Percentiles rank a stretch among this genome's conserved stretches.
These are phyloP conservation scores for Ganoderma leucocontextum DNA, from an alignment of 1,284 basidiomycete species.

Conservation along the genomic window DNA sequence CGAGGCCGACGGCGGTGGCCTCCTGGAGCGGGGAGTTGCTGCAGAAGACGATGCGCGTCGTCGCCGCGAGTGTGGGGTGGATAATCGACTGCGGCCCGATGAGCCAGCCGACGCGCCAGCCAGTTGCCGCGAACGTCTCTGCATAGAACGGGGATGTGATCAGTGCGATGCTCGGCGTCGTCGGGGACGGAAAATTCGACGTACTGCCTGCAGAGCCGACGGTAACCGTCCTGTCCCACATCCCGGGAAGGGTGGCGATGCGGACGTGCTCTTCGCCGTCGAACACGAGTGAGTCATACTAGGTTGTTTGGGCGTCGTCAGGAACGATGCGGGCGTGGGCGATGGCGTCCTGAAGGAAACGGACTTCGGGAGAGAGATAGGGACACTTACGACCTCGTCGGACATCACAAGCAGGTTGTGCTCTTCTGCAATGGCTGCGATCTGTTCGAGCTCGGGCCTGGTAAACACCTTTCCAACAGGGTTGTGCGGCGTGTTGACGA, in stretches of 20 bases:
- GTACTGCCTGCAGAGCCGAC: slow-evolving; percentile 83
- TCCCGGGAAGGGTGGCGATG: slow-evolving; percentile 92
- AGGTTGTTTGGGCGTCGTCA: slow-evolving; percentile 15
- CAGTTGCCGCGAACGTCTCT: slow-evolving; percentile 98
- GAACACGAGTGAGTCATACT: slow-evolving; percentile 96
- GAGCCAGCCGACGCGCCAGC: slow-evolving; percentile 98
- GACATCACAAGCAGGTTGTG: slow-evolving; percentile 93
- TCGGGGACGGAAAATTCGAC: slow-evolving; percentile 37
- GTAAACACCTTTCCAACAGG: slow-evolving; percentile 96
- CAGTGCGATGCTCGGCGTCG: neutral
- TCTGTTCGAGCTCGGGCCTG: slow-evolving; percentile 80
- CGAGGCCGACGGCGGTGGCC: slow-evolving; percentile 88
- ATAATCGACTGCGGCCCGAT: slow-evolving; percentile 90
- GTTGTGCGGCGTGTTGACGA: slow-evolving; percentile 96
- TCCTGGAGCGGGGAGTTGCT: slow-evolving; percentile 93
- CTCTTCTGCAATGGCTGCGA: slow-evolving; percentile 90
- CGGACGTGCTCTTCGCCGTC: slow-evolving; percentile 90
- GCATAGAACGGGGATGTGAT: neutral
- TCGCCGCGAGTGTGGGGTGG: slow-evolving; percentile 87
- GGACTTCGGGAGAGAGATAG: neutral
- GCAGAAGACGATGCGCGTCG: slow-evolving; percentile 95
- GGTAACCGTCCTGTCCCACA: slow-evolving; percentile 96
- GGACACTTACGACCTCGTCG: slow-evolving; percentile 88
- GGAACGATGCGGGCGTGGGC: neutral
- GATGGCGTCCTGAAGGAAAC: neutral